Percentiles rank a stretch among this genome's conserved stretches.
Evolutionary conservation across 768 basidiomycete genomes (phyloP).

Genomic region (Rhizopogon vulgaris): DNA sequence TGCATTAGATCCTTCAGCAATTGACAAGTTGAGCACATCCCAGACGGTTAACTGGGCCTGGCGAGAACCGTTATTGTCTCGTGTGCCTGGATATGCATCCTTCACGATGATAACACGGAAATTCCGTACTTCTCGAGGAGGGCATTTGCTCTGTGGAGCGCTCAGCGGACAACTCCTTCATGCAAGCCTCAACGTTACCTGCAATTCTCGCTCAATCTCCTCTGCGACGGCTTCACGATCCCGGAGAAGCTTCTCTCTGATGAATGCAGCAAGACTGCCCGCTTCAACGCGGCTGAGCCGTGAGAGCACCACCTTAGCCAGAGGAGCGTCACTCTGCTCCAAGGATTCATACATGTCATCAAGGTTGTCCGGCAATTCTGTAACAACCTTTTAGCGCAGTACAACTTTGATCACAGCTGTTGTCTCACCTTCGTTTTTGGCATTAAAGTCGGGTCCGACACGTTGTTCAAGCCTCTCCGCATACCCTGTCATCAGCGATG

Average conservation of each 20-base stretch:
- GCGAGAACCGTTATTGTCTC: slow-evolving; percentile 45
- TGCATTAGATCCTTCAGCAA: slow-evolving; percentile 44
- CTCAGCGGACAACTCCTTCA: background rate
- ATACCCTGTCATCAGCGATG: slow-evolving; percentile 48
- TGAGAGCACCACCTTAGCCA: slow-evolving; percentile 37
- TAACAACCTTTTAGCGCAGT: background rate
- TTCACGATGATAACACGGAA: slow-evolving; percentile 69
- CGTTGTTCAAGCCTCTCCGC: slow-evolving; percentile 59
- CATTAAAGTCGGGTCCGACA: slow-evolving; percentile 40
- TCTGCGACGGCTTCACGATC: slow-evolving; percentile 46
- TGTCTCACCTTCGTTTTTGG: slow-evolving; percentile 35
- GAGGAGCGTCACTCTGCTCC: slow-evolving; percentile 41
- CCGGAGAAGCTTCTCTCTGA: slow-evolving; percentile 39
- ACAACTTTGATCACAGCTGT: background rate
- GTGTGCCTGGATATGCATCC: slow-evolving; percentile 46
- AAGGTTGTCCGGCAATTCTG: slow-evolving; percentile 36
- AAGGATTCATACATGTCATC: slow-evolving; percentile 59
- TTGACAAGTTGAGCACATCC: slow-evolving; percentile 55
- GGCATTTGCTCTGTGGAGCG: slow-evolving; percentile 48
- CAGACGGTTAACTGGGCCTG: slow-evolving; percentile 78
- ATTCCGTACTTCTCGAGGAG: slow-evolving; percentile 65
- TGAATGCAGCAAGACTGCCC: slow-evolving; percentile 55
- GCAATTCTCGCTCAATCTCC: slow-evolving; percentile 68
- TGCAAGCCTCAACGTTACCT: slow-evolving; percentile 38
- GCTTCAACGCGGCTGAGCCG: slow-evolving; percentile 41